Evolutionary conservation across 139 green algal species (phyloP), one percentile per base, ranked within the genome.

Genomic region (Tetraselmis striata): DNA sequence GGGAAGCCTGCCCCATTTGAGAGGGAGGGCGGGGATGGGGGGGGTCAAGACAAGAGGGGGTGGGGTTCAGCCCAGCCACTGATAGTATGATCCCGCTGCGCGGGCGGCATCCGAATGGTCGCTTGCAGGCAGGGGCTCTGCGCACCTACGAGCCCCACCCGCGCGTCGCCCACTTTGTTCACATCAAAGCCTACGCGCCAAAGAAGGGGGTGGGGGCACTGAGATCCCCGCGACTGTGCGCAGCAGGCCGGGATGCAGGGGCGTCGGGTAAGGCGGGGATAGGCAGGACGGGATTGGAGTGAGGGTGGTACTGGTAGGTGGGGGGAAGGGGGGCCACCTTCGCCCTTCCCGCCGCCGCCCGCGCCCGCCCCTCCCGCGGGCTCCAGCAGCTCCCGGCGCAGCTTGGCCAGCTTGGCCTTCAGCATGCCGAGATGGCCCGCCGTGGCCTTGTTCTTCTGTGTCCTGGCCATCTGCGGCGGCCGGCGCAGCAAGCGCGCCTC

Each of bases 381-480:
- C 59, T 98, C 96, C 74, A 99, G 85, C 67, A 99, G 87, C 81
- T 99, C 96, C 77, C 96, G 83, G 31, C 94, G 84, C 29, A 99
- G 89, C 92, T 99, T 99, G 27, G 97, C 97, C 2, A 99, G 88
- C 87, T 99, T 99, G 77, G 97, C 96, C 90, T 98, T 98, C 0
- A 99, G 90, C 82, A 94, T 89, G 28, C 97, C 97, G 78, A 99
- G 82, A 82, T 99, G 96, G 0, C 85, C 90, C 5, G 82, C 85
- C 22, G 96, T 99, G 29, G 96, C 97, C 87, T 99, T 99, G 86
- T 99, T 99, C 88, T 99, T 99, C 87, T 99, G 97, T n/a, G 97
- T 99, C 82, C 89, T 93, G 0, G 94, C 94, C 96, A 99, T 99
- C 94, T 98, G 86, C 58, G 30, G 29, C 30, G 30, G 2, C 30